Percentiles rank a stretch among this genome's conserved stretches.
These are phyloP conservation scores for Aspergillus bertholletiae DNA, from an alignment of 495 filamentous ascomycete species.

Conservation along the genomic window DNA sequence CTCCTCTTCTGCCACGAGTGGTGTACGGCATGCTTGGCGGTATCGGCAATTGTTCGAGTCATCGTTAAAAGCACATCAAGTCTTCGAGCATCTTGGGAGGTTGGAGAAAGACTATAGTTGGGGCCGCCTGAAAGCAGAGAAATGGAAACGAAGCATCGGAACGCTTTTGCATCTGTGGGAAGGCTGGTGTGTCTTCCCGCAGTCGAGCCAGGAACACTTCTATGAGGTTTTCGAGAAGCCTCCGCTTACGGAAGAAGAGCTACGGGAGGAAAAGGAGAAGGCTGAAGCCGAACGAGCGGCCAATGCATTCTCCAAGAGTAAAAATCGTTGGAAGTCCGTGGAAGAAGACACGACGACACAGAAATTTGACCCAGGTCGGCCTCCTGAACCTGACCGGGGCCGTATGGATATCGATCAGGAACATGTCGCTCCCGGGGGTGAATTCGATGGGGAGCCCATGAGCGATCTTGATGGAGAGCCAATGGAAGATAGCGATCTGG, in stretches of 20 bases:
- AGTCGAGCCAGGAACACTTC: slow-evolving; percentile 71
- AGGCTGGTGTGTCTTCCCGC: slow-evolving; percentile 82
- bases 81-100: slow-evolving; percentile 78
- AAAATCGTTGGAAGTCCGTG: slow-evolving; percentile 69
- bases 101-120: slow-evolving; percentile 74
- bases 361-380: slow-evolving; percentile 30
- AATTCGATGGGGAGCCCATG: slow-evolving; percentile 36
- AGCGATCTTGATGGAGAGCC: slow-evolving; percentile 49
- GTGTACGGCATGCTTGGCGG: slow-evolving; percentile 85
- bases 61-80: slow-evolving; percentile 61
- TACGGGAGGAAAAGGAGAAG: slow-evolving; percentile 49
- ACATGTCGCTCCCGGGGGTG: slow-evolving; percentile 11
- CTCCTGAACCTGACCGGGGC: slow-evolving; percentile 18
- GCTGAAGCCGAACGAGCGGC: slow-evolving; percentile 37
- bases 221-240: slow-evolving; percentile 70
- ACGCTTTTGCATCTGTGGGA: slow-evolving; percentile 78
- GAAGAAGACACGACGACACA: slow-evolving; percentile 50
- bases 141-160: slow-evolving; percentile 82
- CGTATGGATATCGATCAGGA: slow-evolving; percentile 22
- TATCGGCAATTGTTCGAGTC: slow-evolving; percentile 84
- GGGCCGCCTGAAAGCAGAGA: slow-evolving; percentile 81
- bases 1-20: slow-evolving; percentile 75
- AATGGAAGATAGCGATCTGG: slow-evolving; percentile 54
- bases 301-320: slow-evolving; percentile 40
- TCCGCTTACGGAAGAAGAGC: slow-evolving; percentile 52